These are phyloP conservation scores for Thraustochytrium aureum DNA, from an alignment of 352 stramenopile genomes.

Conservation along the genomic window DNA sequence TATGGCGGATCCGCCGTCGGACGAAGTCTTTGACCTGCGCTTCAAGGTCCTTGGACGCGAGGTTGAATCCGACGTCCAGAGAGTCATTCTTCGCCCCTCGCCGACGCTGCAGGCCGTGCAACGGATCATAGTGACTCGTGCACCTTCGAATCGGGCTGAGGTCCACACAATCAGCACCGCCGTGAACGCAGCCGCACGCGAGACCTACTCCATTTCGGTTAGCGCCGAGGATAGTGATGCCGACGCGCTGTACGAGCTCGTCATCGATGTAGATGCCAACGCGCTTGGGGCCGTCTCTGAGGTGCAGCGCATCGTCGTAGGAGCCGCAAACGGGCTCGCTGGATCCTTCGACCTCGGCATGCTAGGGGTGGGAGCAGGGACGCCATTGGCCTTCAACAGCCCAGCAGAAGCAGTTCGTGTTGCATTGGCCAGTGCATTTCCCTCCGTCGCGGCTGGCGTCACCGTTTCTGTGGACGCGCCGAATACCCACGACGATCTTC, in stretches of 20 bases:
- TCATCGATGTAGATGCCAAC: background rate
- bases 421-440: background rate
- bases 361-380: background rate
- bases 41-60: background rate
- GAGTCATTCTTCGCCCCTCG: background rate
- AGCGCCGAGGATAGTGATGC: background rate
- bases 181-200: background rate
- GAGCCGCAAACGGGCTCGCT: background rate
- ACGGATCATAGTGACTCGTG: background rate
- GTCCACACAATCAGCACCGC: background rate
- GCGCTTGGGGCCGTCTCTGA: background rate
- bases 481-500: background rate
- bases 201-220: conserved; percentile 1
- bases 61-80: conserved; percentile 14
- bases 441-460: background rate
- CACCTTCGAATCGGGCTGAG: conserved; percentile 16
- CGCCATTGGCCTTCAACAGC: background rate
- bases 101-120: background rate
- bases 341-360: background rate
- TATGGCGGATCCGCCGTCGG: background rate
- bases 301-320: background rate
- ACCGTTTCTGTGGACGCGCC: background rate
- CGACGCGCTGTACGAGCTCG: background rate
- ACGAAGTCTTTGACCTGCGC: background rate
- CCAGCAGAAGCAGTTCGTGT: background rate